Percentiles rank a stretch among this genome's conserved stretches.
These are phyloP conservation scores for Pneumocystis oryctolagi DNA, from an alignment of 1,139 yeast genomes.

Conservation along the genomic window DNA sequence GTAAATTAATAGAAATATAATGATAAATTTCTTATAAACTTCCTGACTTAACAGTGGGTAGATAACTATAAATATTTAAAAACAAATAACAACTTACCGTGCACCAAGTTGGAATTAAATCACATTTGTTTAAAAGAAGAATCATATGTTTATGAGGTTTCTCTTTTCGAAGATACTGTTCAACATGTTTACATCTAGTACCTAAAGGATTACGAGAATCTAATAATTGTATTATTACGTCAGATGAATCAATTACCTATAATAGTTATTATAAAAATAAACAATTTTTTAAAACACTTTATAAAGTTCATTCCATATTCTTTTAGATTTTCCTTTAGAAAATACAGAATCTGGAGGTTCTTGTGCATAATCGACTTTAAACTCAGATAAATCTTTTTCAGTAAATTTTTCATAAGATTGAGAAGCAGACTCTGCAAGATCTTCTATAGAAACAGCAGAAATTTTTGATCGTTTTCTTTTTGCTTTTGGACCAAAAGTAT, in stretches of 20 bases:
- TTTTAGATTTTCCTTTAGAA: conserved; percentile 91
- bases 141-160: conserved; percentile 94
- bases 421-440: conserved; percentile 50
- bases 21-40: conserved; percentile 14
- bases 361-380: conserved; percentile 63
- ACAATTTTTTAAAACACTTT: conserved; percentile 26
- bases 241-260: conserved; percentile 77
- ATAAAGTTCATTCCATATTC: conserved; percentile 96
- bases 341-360: conserved; percentile 93
- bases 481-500: conserved; percentile 86
- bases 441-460: conserved; percentile 66
- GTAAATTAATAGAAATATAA: conserved; percentile 24
- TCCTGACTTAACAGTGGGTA: conserved; percentile 33
- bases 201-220: conserved; percentile 98
- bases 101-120: conserved; percentile 97
- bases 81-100: conserved; percentile 64
- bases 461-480: conserved; percentile 77
- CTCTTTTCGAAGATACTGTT: conserved; percentile 80
- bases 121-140: conserved; percentile 91
- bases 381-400: conserved; percentile 41
- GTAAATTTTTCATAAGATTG: conserved; percentile 47
- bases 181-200: conserved; percentile 85
- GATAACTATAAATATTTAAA: conserved; percentile 25
- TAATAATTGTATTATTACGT: conserved; percentile 86
- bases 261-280: conserved; percentile 21